Evolutionary conservation across 495 filamentous ascomycete species (phyloP).

Genomic region (Tuber microsphaerosporum): DNA sequence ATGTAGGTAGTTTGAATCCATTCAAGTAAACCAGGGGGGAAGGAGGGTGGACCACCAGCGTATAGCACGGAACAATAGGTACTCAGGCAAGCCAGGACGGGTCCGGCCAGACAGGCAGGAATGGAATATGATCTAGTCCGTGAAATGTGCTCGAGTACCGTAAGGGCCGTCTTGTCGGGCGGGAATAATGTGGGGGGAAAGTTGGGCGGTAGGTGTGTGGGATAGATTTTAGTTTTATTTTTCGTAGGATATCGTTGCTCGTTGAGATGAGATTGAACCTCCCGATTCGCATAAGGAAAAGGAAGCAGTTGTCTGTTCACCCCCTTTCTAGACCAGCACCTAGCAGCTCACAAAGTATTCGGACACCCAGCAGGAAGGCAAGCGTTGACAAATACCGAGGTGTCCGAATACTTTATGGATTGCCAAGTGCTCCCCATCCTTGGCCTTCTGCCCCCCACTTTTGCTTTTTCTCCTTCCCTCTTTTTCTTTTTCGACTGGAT

Average conservation of each 20-base stretch:
- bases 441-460: neutral
- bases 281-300: neutral
- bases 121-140: neutral
- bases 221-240: neutral
- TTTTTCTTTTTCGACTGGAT: neutral
- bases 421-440: neutral
- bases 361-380: neutral
- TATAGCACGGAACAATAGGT: neutral
- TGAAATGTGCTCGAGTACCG: neutral
- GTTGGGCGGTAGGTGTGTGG: neutral
- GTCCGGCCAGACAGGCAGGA: neutral
- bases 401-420: neutral
- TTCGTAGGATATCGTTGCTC: neutral
- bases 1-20: neutral
- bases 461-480: neutral
- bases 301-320: neutral
- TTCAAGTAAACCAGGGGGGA: neutral
- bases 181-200: neutral
- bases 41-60: neutral
- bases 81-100: neutral
- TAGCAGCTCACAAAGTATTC: neutral
- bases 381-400: neutral
- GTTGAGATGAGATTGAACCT: conserved; percentile 1
- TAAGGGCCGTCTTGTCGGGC: neutral
- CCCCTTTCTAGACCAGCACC: neutral